Evolutionary conservation across 164 flowering plant genomes (phyloP).

Genomic region (Macadamia integrifolia): DNA sequence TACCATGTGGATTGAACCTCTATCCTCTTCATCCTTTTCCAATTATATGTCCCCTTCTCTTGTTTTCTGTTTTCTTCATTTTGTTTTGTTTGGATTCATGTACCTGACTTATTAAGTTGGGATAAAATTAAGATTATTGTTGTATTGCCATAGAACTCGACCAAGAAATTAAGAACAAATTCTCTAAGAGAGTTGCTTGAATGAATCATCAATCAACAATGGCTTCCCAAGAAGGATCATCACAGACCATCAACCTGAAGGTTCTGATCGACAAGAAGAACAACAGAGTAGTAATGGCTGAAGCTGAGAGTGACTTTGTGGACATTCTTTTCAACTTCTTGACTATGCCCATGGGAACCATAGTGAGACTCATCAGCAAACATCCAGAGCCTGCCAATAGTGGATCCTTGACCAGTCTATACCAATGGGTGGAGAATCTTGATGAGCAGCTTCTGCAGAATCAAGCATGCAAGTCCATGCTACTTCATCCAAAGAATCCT

Average conservation of each 20-base stretch:
- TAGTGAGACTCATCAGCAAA: neutral
- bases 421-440: neutral
- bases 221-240: too few relatives aligned
- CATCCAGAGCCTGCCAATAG: neutral
- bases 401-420: conserved; percentile 12
- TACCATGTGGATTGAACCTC: too few relatives aligned
- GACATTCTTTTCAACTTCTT: conserved; percentile 11
- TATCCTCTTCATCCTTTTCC: too few relatives aligned
- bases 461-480: neutral
- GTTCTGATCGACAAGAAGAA: conserved; percentile 3
- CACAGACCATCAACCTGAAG: neutral
- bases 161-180: too few relatives aligned
- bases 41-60: too few relatives aligned
- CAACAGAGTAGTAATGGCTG: conserved; percentile 6
- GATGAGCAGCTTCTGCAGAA: neutral
- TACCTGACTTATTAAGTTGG: too few relatives aligned
- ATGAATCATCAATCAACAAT: too few relatives aligned
- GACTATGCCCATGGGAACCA: conserved; percentile 2
- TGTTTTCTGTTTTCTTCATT: too few relatives aligned
- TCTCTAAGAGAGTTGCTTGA: too few relatives aligned
- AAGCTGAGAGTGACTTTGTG: conserved; percentile 5
- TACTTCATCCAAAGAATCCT: conserved; percentile 8
- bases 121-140: too few relatives aligned
- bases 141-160: too few relatives aligned
- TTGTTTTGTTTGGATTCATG: too few relatives aligned